phyloP scores from a whole-genome alignment of 2,329 filamentous ascomycete species.

The Alternaria sp. region DNA sequence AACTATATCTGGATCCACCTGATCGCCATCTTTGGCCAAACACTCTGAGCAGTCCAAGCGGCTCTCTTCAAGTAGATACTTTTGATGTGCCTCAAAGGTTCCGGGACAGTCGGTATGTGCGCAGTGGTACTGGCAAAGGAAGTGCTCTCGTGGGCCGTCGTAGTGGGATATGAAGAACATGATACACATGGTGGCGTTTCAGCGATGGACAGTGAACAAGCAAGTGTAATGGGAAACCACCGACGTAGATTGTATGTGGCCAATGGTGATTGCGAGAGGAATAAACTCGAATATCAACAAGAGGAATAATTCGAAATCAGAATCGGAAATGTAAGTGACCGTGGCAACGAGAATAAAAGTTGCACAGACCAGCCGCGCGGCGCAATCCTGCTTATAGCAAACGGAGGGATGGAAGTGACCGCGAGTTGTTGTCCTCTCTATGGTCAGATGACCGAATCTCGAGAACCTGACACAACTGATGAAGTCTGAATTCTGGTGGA shows the following conservation, averaged over 20 bases:
- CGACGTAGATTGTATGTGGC: too few species aligned
- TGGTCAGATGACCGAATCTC: neutral
- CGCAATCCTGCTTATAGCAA: neutral
- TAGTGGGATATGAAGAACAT: constrained; percentile 10
- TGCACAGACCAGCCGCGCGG: neutral
- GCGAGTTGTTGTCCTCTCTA: neutral
- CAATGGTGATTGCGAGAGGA: neutral
- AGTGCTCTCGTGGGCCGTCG: neutral
- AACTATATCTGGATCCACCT: neutral
- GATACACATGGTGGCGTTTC: constrained; percentile 19
- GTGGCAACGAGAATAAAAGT: neutral
- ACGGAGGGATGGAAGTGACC: neutral
- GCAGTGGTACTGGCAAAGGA: neutral
- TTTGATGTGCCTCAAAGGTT: neutral
- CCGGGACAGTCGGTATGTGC: constrained; percentile 13
- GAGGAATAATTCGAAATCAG: neutral
- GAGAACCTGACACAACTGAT: too few species aligned
- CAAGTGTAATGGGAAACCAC: neutral
- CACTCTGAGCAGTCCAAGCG: neutral
- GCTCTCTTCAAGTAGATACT: constrained; percentile 9
- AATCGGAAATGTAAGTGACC: neutral
- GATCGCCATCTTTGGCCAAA: neutral
- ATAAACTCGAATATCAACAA: neutral
- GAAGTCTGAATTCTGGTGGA: neutral
- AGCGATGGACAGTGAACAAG: neutral